Conservation (phyloP, 768 basidiomycete species). For the Phylloporus sp. region DNA sequence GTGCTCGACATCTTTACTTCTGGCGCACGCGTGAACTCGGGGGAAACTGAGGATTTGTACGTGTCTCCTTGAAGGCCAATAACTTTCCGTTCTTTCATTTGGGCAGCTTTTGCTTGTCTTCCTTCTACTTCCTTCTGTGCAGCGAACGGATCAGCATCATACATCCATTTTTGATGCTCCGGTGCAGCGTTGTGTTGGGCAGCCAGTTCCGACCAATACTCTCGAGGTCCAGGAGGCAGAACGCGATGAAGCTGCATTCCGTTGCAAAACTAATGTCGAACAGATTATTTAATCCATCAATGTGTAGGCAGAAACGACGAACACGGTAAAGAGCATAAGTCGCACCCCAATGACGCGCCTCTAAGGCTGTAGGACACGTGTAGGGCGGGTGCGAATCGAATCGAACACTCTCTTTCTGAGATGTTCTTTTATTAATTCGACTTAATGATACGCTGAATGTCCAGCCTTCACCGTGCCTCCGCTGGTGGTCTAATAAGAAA, state of each 20-base stretch:
- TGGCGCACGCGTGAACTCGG: slow-evolving; percentile 46
- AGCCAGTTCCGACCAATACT: slow-evolving; percentile 82
- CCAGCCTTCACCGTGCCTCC: slow-evolving; percentile 46
- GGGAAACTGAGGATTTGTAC: slow-evolving; percentile 20
- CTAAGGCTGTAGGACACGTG: slow-evolving; percentile 59
- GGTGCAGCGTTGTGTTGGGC: slow-evolving; percentile 64
- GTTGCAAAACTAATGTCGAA: slow-evolving; percentile 61
- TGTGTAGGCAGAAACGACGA: slow-evolving; percentile 33
- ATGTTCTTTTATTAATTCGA: slow-evolving; percentile 66
- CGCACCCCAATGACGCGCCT: slow-evolving; percentile 91
- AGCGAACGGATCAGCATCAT: slow-evolving; percentile 80
- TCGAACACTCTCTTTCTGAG: slow-evolving; percentile 62
- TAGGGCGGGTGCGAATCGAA: slow-evolving; percentile 74
- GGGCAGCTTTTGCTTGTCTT: slow-evolving; percentile 55
- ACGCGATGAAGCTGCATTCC: slow-evolving; percentile 67
- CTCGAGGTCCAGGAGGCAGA: slow-evolving; percentile 78
- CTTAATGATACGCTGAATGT: slow-evolving; percentile 68
- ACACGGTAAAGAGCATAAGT: slow-evolving; percentile 86
- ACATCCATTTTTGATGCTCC: slow-evolving; percentile 81
- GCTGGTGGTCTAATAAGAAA: slow-evolving; percentile 33
- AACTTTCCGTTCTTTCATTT: slow-evolving; percentile 39
- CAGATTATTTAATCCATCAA: slow-evolving; percentile 12
- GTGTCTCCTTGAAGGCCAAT: slow-evolving; percentile 10
- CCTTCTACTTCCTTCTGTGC: slow-evolving; percentile 65
- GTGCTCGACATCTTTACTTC: slow-evolving; percentile 82